phyloP scores from a whole-genome alignment of 805 yeast genomes.

The Ogataea zsoltii region DNA sequence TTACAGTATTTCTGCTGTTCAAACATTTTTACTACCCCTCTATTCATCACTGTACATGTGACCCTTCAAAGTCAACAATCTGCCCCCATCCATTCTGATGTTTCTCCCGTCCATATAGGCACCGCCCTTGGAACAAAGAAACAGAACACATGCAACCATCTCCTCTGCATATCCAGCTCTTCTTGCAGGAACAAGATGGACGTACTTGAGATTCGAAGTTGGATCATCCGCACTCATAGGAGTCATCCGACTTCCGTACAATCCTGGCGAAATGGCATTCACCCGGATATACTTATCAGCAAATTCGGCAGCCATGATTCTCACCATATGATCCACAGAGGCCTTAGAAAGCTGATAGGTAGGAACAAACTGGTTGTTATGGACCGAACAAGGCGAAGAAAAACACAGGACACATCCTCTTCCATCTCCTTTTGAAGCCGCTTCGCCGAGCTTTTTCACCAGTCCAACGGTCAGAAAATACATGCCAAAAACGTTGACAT shows the following conservation, averaged over 20 bases:
- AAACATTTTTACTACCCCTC: not conserved
- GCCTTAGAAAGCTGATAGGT: conserved; percentile 25
- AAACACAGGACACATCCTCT: conserved; percentile 25
- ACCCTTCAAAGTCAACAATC: conserved; percentile 24
- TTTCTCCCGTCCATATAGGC: conserved; percentile 28
- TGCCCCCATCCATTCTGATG: conserved; percentile 27
- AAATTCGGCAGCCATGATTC: conserved; percentile 30
- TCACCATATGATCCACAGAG: conserved; percentile 27
- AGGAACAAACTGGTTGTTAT: conserved; percentile 27
- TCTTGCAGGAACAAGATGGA: conserved; percentile 23
- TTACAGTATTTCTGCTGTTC: not conserved
- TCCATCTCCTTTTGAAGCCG: conserved; percentile 25
- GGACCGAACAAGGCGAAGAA: conserved; percentile 26
- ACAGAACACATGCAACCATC: conserved; percentile 23
- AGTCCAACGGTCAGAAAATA: conserved; percentile 27
- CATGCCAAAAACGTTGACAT: conserved; percentile 28
- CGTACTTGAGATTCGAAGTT: conserved; percentile 21
- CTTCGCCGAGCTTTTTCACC: conserved; percentile 24
- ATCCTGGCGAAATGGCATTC: conserved; percentile 27
- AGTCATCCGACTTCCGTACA: conserved; percentile 26
- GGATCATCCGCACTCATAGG: conserved; percentile 24
- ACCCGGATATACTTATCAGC: conserved; percentile 27
- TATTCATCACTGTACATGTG: conserved; percentile 27
- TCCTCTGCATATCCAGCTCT: conserved; percentile 24
- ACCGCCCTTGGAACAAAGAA: conserved; percentile 25